A percentile compares a stretch with the other conserved stretches of the same genome.
These are phyloP conservation scores for Thamnidium elegans DNA, from an alignment of 192 early-diverging fungal genomes.

Conservation along the genomic window DNA sequence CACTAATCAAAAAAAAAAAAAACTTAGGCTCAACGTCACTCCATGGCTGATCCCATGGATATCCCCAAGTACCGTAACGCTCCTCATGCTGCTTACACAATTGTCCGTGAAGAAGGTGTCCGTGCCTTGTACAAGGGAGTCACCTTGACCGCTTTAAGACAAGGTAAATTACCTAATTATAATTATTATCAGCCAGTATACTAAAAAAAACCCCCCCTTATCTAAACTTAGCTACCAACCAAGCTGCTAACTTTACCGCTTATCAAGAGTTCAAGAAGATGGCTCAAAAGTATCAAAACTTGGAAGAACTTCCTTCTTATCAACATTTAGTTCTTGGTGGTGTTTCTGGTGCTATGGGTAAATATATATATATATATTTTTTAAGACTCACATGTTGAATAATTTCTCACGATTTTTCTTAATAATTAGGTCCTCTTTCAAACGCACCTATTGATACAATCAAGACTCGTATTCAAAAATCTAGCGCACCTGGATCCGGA, in stretches of 20 bases:
- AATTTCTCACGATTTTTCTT: conserved; percentile 2
- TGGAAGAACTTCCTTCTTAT: conserved; percentile 80
- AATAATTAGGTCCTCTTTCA: conserved; percentile 66
- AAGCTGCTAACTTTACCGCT: conserved; percentile 97
- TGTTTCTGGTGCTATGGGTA: conserved; percentile 80
- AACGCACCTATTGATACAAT: conserved; percentile 98
- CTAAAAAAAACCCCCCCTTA: neutral
- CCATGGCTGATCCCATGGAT: conserved; percentile 94
- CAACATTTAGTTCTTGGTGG: conserved; percentile 89
- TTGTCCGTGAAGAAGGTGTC: conserved; percentile 88
- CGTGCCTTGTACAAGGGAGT: conserved; percentile 93
- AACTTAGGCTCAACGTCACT: conserved; percentile 78
- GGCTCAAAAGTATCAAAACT: conserved; percentile 67
- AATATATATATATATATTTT: neutral
- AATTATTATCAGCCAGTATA: neutral
- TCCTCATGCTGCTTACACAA: conserved; percentile 85
- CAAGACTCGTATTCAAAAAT: conserved; percentile 97
- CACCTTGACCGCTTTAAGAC: conserved; percentile 86
- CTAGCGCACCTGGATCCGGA: conserved; percentile 65
- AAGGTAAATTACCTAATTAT: conserved; percentile 49
- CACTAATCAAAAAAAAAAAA: too few relatives aligned
- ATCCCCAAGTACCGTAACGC: conserved; percentile 96
- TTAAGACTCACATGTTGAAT: neutral
- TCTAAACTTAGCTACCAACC: conserved; percentile 77
- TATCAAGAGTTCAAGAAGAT: conserved; percentile 90